A percentile compares a stretch with the other conserved stretches of the same genome.
These are phyloP conservation scores for Spergularia marina DNA, from an alignment of 148 eudicot species.

Conservation along the genomic window DNA sequence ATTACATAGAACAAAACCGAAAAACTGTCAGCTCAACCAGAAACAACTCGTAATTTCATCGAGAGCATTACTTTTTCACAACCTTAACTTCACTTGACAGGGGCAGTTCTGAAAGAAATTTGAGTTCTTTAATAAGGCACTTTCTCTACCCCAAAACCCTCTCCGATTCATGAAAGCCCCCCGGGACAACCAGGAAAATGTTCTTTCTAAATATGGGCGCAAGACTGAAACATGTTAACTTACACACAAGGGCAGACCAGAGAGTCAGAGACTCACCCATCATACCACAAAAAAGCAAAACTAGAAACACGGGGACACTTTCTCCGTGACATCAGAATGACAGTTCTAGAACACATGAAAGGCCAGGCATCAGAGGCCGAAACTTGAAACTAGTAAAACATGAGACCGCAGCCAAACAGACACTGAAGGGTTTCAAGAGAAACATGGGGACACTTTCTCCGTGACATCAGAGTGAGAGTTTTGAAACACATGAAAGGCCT, in stretches of 20 bases:
- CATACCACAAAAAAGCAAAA: too few species aligned
- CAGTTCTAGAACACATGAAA: too few species aligned
- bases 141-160: not conserved
- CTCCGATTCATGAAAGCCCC: not conserved
- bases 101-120: not conserved
- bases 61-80: not conserved
- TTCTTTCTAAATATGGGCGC: not conserved
- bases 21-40: not conserved
- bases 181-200: not conserved
- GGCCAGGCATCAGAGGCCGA: too few species aligned
- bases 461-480: too few species aligned
- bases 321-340: too few species aligned
- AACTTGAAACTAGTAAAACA: too few species aligned
- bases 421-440: too few species aligned
- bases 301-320: too few species aligned
- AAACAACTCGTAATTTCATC: not conserved
- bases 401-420: too few species aligned
- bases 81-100: not conserved
- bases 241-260: not conserved
- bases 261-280: not conserved
- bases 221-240: not conserved
- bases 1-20: not conserved
- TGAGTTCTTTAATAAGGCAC: too few species aligned
- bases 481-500: too few species aligned
- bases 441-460: too few species aligned